These are phyloP conservation scores for Erigeron canadensis DNA, from an alignment of 129 eudicot genomes.

Conservation along the genomic window DNA sequence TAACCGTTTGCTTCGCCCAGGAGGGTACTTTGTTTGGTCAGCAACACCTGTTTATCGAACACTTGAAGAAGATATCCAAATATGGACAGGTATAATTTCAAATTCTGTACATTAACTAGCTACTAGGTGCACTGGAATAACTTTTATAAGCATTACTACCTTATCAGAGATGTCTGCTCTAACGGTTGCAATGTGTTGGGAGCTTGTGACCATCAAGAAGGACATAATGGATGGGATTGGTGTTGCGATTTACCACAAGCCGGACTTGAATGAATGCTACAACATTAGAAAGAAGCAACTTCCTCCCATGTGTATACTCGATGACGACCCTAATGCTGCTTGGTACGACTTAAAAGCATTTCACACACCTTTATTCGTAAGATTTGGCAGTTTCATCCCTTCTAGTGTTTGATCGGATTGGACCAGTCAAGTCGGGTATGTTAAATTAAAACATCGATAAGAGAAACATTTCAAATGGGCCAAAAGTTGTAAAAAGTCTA, in stretches of 20 bases:
- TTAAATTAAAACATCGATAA: neutral
- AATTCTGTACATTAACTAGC: no score
- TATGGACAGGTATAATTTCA: constrained; percentile 62
- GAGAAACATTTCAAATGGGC: neutral
- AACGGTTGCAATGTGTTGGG: constrained; percentile 85
- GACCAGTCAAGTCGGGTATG: no score
- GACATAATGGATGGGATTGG: constrained; percentile 59
- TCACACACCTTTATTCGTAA: neutral
- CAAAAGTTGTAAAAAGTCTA: neutral
- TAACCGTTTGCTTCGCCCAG: constrained; percentile 74
- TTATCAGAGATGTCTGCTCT: constrained; percentile 64
- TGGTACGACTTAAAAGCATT: constrained; percentile 39
- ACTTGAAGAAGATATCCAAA: constrained; percentile 74
- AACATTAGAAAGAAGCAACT: constrained; percentile 42
- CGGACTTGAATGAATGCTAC: constrained; percentile 70
- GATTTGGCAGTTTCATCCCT: neutral
- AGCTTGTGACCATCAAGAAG: constrained; percentile 73
- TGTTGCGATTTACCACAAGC: constrained; percentile 71
- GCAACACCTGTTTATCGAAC: constrained; percentile 77
- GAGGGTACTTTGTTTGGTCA: constrained; percentile 89
- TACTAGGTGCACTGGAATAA: neutral
- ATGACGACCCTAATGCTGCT: constrained; percentile 80
- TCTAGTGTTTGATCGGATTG: neutral
- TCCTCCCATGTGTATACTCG: constrained; percentile 64
- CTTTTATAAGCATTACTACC: neutral